Evolutionary conservation across 495 filamentous ascomycete species (phyloP), one percentile per base, ranked within the genome.

Genomic region (Penicillium soppii): DNA sequence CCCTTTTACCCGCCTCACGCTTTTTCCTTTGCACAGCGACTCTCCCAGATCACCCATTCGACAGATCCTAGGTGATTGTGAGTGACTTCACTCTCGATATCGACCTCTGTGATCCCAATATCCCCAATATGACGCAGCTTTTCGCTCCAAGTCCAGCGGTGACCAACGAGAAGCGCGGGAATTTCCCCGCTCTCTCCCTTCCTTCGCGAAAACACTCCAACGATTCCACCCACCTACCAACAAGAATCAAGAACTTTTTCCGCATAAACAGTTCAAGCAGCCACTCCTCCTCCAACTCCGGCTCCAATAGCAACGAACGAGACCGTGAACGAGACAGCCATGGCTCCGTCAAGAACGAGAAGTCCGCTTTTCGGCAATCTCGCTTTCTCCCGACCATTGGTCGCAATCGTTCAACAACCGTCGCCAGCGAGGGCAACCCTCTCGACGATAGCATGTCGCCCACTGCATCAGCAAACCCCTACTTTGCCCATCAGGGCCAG

Each of bases 181-280:
- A 73, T 53, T 73, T 76, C 54, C 63, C 71, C 46, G 59, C 71
- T 56, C 67, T 77, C 16, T 72, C 72, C 42, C 57, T 77, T 29
- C 60, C 73, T 16, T 70, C 72, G 48, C 77, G 77, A 57, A 80
- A 79, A 60, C 77, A 78, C 48, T 67, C 76, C 32, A 73, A 69
- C 54, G 67, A 74, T 17, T 72, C 73, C 2, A 68, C 69, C 68
- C 89, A 94, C 60, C 83, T 96, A 59, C 90, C 87, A 27, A 88
- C 92, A 65, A 91, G 87, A 68, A 82, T 98, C 69, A 95, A 88
- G 81, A 95, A 92, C 67, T 97, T 97, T 77, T 98, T 98, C 77
- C 90, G 94, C 61, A 96, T 97, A 74, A 96, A 88, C 69, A 88
- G 77, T 59, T 76, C 79, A 30, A 71, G 75, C 56, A 83, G 71